Evolutionary conservation across 176 grass and related monocot species (phyloP).

Genomic region (Cenchrus fungigraminus): DNA sequence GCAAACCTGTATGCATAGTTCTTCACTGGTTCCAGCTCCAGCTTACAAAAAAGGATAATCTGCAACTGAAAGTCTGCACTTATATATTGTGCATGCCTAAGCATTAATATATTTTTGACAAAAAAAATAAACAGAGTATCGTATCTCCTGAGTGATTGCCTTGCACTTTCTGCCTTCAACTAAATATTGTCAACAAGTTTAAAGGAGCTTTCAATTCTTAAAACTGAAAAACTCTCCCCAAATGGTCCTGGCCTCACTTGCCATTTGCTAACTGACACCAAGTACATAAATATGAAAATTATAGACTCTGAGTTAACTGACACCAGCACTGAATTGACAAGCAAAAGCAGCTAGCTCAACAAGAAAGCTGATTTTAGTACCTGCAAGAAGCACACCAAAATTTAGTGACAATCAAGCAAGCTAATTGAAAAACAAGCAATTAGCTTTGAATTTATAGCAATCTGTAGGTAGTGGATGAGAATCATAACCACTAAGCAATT

Average conservation of each 20-base stretch:
- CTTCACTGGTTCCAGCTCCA: constrained; percentile 11
- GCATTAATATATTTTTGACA: neutral
- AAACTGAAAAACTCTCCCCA: constrained; percentile 16
- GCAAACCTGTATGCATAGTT: neutral
- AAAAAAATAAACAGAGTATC: neutral
- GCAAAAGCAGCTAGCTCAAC: no score
- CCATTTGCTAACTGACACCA: constrained; percentile 25
- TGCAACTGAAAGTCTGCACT: neutral
- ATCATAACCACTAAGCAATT: no score
- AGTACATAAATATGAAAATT: no score
- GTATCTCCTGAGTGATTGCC: constrained; percentile 41
- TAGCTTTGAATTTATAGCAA: no score
- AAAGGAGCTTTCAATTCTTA: constrained; percentile 44
- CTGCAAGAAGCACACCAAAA: no score
- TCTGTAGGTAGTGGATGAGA: no score
- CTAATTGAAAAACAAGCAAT: no score
- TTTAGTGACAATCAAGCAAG: no score
- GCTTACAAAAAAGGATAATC: neutral
- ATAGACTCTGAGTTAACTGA: no score
- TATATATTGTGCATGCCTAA: constrained; percentile 23
- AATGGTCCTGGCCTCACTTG: constrained; percentile 50
- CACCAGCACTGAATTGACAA: no score
- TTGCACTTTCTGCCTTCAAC: constrained; percentile 59
- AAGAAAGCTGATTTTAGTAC: no score
- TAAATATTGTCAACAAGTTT: constrained; percentile 45